Percentiles rank a stretch among this genome's conserved stretches.
Conservation (phyloP, 83 land plant species). For the Picea abies region DNA sequence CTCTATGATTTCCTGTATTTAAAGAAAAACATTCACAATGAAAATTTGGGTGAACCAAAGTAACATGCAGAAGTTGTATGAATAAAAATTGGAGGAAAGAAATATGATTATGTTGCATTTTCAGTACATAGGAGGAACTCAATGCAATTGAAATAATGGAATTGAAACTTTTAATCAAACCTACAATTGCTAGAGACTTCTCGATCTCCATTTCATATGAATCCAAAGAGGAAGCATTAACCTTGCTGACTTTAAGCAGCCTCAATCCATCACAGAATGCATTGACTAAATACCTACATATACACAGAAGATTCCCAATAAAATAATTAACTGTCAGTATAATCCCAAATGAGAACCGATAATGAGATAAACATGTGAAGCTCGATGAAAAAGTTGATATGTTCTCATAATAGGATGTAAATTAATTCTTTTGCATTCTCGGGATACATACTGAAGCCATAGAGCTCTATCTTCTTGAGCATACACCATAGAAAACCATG, state of each 20-base stretch:
- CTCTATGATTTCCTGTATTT: slow-evolving; percentile 47
- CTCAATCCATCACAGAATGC: slow-evolving; percentile 57
- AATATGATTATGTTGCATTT: background rate
- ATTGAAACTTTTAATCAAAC: background rate
- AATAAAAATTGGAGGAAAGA: background rate
- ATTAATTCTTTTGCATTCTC: background rate
- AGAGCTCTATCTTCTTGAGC: slow-evolving; percentile 36
- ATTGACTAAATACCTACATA: slow-evolving; percentile 34
- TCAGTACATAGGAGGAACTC: background rate
- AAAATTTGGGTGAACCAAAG: background rate
- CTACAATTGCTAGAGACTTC: slow-evolving; percentile 36
- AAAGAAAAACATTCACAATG: background rate
- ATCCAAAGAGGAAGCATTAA: slow-evolving; percentile 25
- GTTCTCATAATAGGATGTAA: background rate
- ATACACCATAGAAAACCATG: slow-evolving; percentile 59
- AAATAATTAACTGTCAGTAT: background rate
- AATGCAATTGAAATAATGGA: slow-evolving; percentile 12
- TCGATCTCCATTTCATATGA: slow-evolving; percentile 49
- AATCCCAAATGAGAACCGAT: background rate
- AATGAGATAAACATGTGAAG: background rate
- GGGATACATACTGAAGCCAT: slow-evolving; percentile 47
- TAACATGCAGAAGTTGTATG: background rate
- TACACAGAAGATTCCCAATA: background rate
- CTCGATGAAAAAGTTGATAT: background rate
- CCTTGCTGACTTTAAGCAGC: slow-evolving; percentile 43